Evolutionary conservation across 352 stramenopile species (phyloP).

Genomic region (Globisporangium apiculatum): DNA sequence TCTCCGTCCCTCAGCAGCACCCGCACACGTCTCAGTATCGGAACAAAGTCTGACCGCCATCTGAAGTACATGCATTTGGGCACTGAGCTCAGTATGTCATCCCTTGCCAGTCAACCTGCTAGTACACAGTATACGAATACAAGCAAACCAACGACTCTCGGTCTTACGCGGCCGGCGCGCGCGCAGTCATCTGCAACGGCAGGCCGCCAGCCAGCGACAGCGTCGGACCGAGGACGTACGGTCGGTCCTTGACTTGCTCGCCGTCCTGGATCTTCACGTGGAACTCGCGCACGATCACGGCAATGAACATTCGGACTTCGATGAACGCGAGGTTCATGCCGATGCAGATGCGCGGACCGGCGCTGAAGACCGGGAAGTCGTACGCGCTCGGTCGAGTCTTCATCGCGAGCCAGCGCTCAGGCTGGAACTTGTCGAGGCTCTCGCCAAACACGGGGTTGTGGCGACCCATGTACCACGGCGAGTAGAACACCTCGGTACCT

Average conservation of each 20-base stretch:
- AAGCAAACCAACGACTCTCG: no score
- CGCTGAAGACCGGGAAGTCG: conserved; percentile 73
- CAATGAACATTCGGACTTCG: conserved; percentile 56
- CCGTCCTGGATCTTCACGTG: conserved; percentile 32
- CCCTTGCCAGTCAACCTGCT: no score
- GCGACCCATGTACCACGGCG: background rate
- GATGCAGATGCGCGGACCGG: conserved; percentile 56
- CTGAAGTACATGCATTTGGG: no score
- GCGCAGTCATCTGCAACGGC: conserved; percentile 32
- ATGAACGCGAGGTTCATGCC: conserved; percentile 72
- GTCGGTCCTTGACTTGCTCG: conserved; percentile 27
- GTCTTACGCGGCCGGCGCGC: background rate
- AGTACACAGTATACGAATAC: no score
- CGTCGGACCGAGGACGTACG: conserved; percentile 44
- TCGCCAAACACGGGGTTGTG: conserved; percentile 7
- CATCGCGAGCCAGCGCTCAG: conserved; percentile 6
- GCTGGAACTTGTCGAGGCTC: conserved; percentile 11
- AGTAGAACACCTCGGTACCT: conserved; percentile 6
- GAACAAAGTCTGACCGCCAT: conserved; percentile 27
- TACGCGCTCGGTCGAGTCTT: conserved; percentile 38
- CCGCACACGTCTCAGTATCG: conserved; percentile 55
- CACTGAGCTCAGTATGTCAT: no score
- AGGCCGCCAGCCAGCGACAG: conserved; percentile 49
- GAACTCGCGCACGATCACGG: conserved; percentile 36
- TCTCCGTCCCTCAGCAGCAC: conserved; percentile 65